Conservation (phyloP, 441 rosid species). For the Populus tomentosa region DNA sequence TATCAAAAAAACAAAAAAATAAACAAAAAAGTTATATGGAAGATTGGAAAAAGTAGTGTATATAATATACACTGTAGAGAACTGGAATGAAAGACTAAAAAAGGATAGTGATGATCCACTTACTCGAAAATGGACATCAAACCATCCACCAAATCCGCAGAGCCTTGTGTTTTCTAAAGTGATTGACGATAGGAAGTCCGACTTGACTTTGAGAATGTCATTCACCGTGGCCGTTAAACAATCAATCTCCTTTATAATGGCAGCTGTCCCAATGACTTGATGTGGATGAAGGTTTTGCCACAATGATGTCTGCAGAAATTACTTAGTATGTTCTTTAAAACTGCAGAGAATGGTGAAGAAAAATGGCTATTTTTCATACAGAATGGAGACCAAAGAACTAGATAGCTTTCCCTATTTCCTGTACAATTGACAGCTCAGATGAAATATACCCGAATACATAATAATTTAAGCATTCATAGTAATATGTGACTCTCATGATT, state of each 20-base stretch:
- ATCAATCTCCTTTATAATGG: slow-evolving; percentile 75
- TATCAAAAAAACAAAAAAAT: slow-evolving; percentile 3
- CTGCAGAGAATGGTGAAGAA: not conserved
- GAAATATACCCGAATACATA: not conserved
- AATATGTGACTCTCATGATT: not conserved
- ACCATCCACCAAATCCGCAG: slow-evolving; percentile 95
- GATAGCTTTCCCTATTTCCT: not conserved
- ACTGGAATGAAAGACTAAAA: slow-evolving; percentile 2
- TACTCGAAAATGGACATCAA: slow-evolving; percentile 94
- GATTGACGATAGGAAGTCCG: slow-evolving; percentile 53
- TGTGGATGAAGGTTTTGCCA: slow-evolving; percentile 94
- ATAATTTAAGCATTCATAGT: not conserved
- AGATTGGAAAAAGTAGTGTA: not conserved
- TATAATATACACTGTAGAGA: slow-evolving; percentile 9
- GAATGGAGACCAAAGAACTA: not conserved
- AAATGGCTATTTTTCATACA: not conserved
- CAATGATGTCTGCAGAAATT: slow-evolving; percentile 61
- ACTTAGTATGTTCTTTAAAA: slow-evolving; percentile 5
- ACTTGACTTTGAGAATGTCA: slow-evolving; percentile 65
- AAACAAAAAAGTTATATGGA: not conserved
- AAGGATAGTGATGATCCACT: slow-evolving; percentile 26
- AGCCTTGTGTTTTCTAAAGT: slow-evolving; percentile 44
- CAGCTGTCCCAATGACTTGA: slow-evolving; percentile 75
- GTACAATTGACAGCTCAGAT: not conserved
- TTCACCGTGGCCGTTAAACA: slow-evolving; percentile 73